phyloP scores from a whole-genome alignment of 23 red algal species.

The Chondrus crispus region DNA sequence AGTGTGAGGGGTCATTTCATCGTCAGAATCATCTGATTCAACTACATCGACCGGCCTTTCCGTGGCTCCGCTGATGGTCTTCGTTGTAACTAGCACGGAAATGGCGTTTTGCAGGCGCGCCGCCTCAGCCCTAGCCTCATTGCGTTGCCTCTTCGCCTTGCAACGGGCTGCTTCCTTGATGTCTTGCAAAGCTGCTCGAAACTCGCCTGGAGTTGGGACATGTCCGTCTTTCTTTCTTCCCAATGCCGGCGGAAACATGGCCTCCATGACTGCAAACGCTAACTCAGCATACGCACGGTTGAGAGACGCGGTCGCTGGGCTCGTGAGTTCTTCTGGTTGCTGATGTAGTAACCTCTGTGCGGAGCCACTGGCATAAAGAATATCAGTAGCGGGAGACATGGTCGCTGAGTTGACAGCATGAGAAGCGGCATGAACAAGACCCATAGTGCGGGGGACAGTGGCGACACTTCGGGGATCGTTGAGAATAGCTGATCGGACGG shows the following conservation, averaged over 20 bases:
- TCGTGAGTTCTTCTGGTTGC: too few species aligned
- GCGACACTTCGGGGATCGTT: not conserved
- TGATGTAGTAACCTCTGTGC: not conserved
- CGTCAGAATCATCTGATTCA: conserved; percentile 40
- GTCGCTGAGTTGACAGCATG: too few species aligned
- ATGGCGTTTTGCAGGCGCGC: conserved; percentile 3
- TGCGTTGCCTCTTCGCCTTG: conserved; percentile 25
- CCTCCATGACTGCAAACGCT: conserved; percentile 21
- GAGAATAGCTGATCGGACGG: conserved; percentile 5
- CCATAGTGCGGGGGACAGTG: conserved; percentile 1
- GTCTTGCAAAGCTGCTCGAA: conserved; percentile 36
- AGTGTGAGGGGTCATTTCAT: too few species aligned
- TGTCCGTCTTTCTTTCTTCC: conserved; percentile 26
- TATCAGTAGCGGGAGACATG: not conserved
- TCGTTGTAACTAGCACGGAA: not conserved
- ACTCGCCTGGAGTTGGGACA: conserved; percentile 48
- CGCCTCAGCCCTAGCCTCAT: conserved; percentile 18
- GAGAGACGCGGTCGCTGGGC: not conserved
- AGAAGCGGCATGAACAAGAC: too few species aligned
- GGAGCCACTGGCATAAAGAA: not conserved
- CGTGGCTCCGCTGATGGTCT: not conserved
- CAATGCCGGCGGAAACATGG: conserved; percentile 16
- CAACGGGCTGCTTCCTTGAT: conserved; percentile 21
- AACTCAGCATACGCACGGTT: not conserved
- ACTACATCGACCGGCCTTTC: not conserved